Conservation (phyloP, 164 flowering plant genomes). For the Magnolia officinalis region DNA sequence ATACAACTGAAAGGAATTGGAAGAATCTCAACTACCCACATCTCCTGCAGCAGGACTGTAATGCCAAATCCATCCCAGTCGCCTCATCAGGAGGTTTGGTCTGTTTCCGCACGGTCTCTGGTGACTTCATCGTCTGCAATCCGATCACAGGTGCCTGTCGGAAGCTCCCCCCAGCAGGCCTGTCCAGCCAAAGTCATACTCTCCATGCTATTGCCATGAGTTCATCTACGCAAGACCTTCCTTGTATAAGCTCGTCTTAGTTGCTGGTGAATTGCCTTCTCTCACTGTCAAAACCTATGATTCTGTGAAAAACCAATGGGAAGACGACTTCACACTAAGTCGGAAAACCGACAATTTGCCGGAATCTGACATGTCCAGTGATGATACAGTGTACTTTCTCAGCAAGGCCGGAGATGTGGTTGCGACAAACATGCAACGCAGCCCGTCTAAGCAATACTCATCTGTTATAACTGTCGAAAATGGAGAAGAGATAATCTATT, state of each 20-base stretch:
- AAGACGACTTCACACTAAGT: constrained; percentile 18
- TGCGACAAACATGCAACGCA: constrained; percentile 54
- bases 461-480: constrained; percentile 37
- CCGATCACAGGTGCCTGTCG: constrained; percentile 46
- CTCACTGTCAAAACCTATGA: constrained; percentile 38
- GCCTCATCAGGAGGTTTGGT: constrained; percentile 62
- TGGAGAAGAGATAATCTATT: constrained; percentile 45
- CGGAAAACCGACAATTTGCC: constrained; percentile 1
- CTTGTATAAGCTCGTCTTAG: constrained; percentile 43
- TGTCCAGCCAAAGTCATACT: constrained; percentile 8
- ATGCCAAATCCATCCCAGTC: constrained; percentile 44
- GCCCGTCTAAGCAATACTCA: constrained; percentile 68
- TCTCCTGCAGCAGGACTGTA: constrained; percentile 13
- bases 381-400: constrained; percentile 48
- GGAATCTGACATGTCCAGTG: constrained; percentile 26
- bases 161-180: constrained; percentile 28
- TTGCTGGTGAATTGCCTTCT: constrained; percentile 46
- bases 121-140: constrained; percentile 44
- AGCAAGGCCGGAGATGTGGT: constrained; percentile 65
- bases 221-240: constrained; percentile 18
- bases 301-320: constrained; percentile 39
- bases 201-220: constrained; percentile 61
- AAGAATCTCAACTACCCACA: constrained; percentile 39
- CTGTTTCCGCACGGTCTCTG: constrained; percentile 37
- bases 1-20: constrained; percentile 57